Evolutionary conservation across 139 green algal genomes (phyloP), one percentile per base, ranked within the genome.

Genomic region (Edaphochlamys debaryana): DNA sequence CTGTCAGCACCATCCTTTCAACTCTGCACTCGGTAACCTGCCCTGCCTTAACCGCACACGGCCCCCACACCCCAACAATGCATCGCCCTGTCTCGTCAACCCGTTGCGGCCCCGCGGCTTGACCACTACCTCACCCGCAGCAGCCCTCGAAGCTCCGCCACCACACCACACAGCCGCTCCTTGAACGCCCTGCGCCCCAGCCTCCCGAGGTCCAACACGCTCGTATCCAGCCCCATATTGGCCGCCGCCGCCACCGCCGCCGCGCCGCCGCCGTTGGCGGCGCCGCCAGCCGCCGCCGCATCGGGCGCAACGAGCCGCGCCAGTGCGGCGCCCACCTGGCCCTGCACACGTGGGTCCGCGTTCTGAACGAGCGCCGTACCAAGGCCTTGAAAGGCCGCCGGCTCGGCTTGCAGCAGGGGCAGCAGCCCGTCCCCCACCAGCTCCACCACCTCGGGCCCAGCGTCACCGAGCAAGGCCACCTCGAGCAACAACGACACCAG

Each of bases 361-460:
- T 74, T 63, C 76, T 82, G 76, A 42, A 82, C 42, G 36, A 82
- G 40, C n/a, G 63, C 40, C 34, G n/a, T 5, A 23, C 62, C 76
- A 41, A 82, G 62, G 41, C 13, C 48, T 19, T 4, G 77, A 76
- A 91, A 94, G 15, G 84, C 84, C 0, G 69, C 42, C 3, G 86
- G 89, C 34, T 94, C 88, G 20, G 85, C 74, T 34, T 94, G 79
- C 37, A 94, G 85, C 77, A 96, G 84, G 20, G 93, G 92, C 73
- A 97, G 87, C 76, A 95, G 84, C 40, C 92, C 90, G 79, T 96
- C 93, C 37, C 92, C 89, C 40, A 92, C 87, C 56, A 88, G 80
- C 71, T 95, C 94, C 54, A 93, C 82, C 7, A 91, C 63, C 3
- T 93, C 92, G 4, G 86, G 50, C 2, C 77, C 80, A 6, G 30